Conservation (phyloP, 2,329 filamentous ascomycete genomes). For the Trichoderma atroviride region DNA sequence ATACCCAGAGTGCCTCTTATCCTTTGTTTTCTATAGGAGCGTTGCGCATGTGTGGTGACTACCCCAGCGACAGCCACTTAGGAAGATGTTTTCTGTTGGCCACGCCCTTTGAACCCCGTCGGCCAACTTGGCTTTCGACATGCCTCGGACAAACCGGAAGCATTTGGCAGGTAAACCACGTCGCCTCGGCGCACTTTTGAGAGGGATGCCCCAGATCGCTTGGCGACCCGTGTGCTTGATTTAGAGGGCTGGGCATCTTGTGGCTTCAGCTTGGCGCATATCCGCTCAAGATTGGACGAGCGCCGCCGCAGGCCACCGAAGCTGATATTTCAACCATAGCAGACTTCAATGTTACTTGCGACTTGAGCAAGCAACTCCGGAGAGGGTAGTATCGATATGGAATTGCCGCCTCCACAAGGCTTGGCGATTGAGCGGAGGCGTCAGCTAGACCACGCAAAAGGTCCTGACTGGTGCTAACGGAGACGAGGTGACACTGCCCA, state of each 20-base stretch:
- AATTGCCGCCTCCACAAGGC: neutral
- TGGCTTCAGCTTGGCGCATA: neutral
- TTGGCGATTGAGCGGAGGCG: neutral
- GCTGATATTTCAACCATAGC: neutral
- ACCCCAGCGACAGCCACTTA: neutral
- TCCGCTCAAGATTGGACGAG: neutral
- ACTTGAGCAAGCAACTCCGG: neutral
- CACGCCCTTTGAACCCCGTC: neutral
- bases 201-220: constrained; percentile 8
- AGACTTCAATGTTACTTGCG: neutral
- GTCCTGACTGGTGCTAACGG: neutral
- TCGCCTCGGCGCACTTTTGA: neutral
- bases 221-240: neutral
- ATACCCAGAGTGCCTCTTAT: neutral
- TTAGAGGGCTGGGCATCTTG: neutral
- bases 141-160: constrained; percentile 6
- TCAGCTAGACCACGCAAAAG: neutral
- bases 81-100: neutral
- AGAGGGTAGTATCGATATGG: neutral
- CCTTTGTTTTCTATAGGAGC: neutral
- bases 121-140: neutral
- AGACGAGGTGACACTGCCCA: neutral
- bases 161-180: neutral
- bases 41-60: neutral
- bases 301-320: neutral